Evolutionary conservation across 208 protist species (phyloP).

Genomic region (Porcisia hertigi): DNA sequence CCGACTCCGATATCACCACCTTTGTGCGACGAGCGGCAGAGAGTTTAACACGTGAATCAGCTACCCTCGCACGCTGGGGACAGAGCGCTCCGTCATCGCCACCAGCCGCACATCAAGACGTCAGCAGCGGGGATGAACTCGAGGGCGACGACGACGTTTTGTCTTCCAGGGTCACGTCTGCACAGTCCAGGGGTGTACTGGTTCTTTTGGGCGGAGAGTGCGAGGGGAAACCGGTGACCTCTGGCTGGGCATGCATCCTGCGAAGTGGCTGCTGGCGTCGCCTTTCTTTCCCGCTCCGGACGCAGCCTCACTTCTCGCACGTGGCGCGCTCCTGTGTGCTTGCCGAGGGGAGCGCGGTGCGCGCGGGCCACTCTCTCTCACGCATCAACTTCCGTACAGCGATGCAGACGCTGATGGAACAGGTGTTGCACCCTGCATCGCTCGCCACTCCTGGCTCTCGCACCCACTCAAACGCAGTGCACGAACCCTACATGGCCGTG

Average conservation of each 20-base stretch:
- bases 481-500: conserved; percentile 39
- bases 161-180: conserved; percentile 17
- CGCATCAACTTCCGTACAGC: conserved; percentile 21
- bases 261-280: conserved; percentile 43
- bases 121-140: not conserved
- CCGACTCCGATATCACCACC: not conserved
- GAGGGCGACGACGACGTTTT: conserved; percentile 16
- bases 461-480: not conserved
- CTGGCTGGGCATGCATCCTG: conserved; percentile 50
- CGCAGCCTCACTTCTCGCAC: conserved; percentile 22
- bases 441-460: not conserved
- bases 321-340: conserved; percentile 9
- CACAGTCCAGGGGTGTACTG: conserved; percentile 23
- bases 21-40: not conserved
- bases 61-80: too few relatives aligned
- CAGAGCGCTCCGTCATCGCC: too few relatives aligned
- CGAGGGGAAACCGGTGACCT: conserved; percentile 40
- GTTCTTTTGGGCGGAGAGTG: conserved; percentile 68
- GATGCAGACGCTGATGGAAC: conserved; percentile 26
- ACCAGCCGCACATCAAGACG: not conserved
- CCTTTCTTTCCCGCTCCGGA: conserved; percentile 48
- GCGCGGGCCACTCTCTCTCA: conserved; percentile 10
- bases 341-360: not conserved
- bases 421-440: not conserved
- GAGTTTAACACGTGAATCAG: not conserved